These are phyloP conservation scores for Metarhizium brunneum DNA, from an alignment of 2,329 filamentous ascomycete genomes.

Conservation along the genomic window DNA sequence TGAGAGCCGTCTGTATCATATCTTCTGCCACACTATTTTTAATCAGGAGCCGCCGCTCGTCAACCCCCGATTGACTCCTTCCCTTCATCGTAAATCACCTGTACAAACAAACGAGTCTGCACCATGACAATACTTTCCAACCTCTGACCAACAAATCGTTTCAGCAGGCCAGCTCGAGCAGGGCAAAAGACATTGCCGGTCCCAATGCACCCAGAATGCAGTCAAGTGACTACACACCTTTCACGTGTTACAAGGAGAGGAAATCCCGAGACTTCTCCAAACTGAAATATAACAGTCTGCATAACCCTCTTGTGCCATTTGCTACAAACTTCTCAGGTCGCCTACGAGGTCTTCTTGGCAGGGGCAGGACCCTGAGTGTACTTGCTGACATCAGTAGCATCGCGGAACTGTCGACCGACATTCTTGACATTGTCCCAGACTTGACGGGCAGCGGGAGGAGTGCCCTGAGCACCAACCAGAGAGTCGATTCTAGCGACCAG, in stretches of 20 bases:
- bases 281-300: background rate
- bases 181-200: background rate
- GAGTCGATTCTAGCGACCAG: slow-evolving; percentile 70
- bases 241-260: background rate
- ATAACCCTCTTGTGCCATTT: background rate
- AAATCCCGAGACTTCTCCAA: background rate
- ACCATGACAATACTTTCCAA: background rate
- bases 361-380: slow-evolving; percentile 52
- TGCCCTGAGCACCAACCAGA: slow-evolving; percentile 75
- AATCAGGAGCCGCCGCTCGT: background rate
- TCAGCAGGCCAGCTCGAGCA: background rate
- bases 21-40: background rate
- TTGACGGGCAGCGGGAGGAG: slow-evolving; percentile 68
- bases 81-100: background rate
- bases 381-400: slow-evolving; percentile 67
- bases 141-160: background rate
- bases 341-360: slow-evolving; percentile 38
- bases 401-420: slow-evolving; percentile 62
- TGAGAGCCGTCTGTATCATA: background rate
- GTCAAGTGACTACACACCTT: background rate
- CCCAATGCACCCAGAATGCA: background rate
- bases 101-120: background rate
- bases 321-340: background rate
- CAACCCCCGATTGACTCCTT: background rate
- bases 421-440: slow-evolving; percentile 75